Percentiles rank a stretch among this genome's conserved stretches.
Evolutionary conservation across 306 rosid genomes (phyloP).

Genomic region (Cicer cuneatum): DNA sequence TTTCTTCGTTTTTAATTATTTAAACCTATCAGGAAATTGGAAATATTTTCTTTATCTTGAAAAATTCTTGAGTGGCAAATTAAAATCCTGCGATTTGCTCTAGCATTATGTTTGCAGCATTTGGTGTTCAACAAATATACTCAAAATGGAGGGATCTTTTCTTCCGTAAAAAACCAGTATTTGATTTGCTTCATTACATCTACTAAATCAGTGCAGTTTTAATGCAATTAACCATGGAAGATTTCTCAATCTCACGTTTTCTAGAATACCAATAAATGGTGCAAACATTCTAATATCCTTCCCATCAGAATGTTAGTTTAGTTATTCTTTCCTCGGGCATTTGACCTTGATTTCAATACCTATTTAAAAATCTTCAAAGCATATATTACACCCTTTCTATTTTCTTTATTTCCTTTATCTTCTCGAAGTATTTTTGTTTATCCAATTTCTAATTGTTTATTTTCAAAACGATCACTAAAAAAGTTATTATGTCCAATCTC

Average conservation of each 20-base stretch:
- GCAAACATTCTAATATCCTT: constrained; percentile 19
- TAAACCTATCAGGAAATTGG: constrained; percentile 19
- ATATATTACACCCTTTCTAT: not conserved
- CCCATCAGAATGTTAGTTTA: constrained; percentile 23
- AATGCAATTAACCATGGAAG: constrained; percentile 8
- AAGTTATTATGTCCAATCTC: not conserved
- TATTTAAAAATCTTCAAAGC: constrained; percentile 28
- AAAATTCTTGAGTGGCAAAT: constrained; percentile 2
- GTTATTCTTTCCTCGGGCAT: constrained; percentile 23
- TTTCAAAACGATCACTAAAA: constrained; percentile 7
- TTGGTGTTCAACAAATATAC: constrained; percentile 16
- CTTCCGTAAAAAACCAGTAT: constrained; percentile 5
- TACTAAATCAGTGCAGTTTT: not conserved
- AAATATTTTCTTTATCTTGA: not conserved
- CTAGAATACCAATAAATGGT: constrained; percentile 15
- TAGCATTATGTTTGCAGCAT: constrained; percentile 3
- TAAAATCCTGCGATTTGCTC: not conserved
- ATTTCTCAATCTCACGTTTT: constrained; percentile 9
- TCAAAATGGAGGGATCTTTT: constrained; percentile 19
- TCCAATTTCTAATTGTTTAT: constrained; percentile 12
- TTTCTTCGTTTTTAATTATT: not conserved
- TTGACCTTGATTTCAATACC: constrained; percentile 27
- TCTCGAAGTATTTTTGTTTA: constrained; percentile 7
- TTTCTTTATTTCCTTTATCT: constrained; percentile 28
- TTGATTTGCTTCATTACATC: constrained; percentile 21